Percentiles rank a stretch among this genome's conserved stretches.
These are phyloP conservation scores for Antrodiella citrinella DNA, from an alignment of 768 basidiomycete genomes.

Conservation along the genomic window DNA sequence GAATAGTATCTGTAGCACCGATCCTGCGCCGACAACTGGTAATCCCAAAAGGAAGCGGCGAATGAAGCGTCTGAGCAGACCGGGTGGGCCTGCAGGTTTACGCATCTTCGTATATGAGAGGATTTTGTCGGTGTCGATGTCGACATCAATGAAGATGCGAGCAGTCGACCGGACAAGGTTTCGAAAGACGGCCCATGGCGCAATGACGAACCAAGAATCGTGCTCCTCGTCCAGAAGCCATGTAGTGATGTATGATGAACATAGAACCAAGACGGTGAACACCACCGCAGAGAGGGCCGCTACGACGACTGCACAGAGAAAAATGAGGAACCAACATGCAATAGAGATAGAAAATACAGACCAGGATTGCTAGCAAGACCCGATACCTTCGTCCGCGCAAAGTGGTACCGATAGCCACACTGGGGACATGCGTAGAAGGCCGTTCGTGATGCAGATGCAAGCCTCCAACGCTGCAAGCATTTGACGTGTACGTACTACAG, in stretches of 20 bases:
- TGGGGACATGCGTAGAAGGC: conserved; percentile 79
- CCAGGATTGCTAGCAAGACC: conserved; percentile 77
- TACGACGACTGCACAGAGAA: conserved; percentile 53
- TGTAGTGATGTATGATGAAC: conserved; percentile 63
- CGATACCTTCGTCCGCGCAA: conserved; percentile 58
- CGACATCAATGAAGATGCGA: conserved; percentile 44
- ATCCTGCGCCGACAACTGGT: conserved; percentile 71
- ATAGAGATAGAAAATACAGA: too few relatives aligned
- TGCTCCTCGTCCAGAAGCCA: conserved; percentile 45
- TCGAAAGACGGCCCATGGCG: conserved; percentile 50
- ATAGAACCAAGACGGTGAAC: conserved; percentile 58
- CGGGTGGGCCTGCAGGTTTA: conserved; percentile 26
- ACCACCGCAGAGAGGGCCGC: conserved; percentile 50
- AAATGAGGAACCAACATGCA: too few relatives aligned
- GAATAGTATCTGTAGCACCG: conserved; percentile 63
- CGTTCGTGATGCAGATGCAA: conserved; percentile 45
- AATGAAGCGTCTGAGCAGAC: conserved; percentile 48
- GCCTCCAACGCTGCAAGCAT: conserved; percentile 73
- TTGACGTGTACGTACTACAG: conserved; percentile 69
- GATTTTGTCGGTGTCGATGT: conserved; percentile 27
- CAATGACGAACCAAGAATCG: conserved; percentile 32
- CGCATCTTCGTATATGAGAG: conserved; percentile 1
- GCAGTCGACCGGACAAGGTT: conserved; percentile 58
- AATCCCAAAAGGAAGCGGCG: conserved; percentile 72
- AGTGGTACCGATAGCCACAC: conserved; percentile 71